A percentile compares a stretch with the other conserved stretches of the same genome.
phyloP scores from a whole-genome alignment of 2,329 filamentous ascomycete genomes.

The Clonostachys rhizophaga region DNA sequence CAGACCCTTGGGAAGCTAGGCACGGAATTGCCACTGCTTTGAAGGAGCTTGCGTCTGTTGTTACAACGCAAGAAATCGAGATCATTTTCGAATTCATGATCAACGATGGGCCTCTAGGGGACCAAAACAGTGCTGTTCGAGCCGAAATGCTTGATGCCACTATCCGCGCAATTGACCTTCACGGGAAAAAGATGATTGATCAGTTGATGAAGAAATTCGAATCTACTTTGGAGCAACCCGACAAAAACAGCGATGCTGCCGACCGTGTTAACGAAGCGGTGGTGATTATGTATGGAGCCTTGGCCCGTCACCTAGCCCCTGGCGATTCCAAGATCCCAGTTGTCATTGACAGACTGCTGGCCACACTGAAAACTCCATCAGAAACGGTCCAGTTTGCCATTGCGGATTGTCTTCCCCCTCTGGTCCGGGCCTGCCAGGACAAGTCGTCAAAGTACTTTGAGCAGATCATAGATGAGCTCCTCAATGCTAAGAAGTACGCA shows the following conservation, averaged over 20 bases:
- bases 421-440: constrained; percentile 77
- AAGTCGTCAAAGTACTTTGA: constrained; percentile 78
- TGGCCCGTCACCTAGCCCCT: constrained; percentile 78
- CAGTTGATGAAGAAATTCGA: constrained; percentile 92
- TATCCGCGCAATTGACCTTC: constrained; percentile 71
- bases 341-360: constrained; percentile 80
- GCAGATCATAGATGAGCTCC: constrained; percentile 74
- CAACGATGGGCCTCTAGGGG: constrained; percentile 79
- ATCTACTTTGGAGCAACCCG: constrained; percentile 76
- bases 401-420: constrained; percentile 85
- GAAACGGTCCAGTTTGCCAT: constrained; percentile 97
- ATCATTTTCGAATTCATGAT: constrained; percentile 83
- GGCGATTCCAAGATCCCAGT: constrained; percentile 86
- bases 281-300: constrained; percentile 92
- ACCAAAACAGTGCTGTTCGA: constrained; percentile 72
- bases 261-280: constrained; percentile 96
- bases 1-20: constrained; percentile 86
- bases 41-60: constrained; percentile 69
- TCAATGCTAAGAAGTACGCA: constrained; percentile 89
- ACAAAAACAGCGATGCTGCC: constrained; percentile 73
- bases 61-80: constrained; percentile 67
- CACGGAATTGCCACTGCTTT: constrained; percentile 88
- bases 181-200: constrained; percentile 80
- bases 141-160: constrained; percentile 91
- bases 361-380: constrained; percentile 87